Conservation (phyloP, 305 asterid genomes). For the Andrographis paniculata region DNA sequence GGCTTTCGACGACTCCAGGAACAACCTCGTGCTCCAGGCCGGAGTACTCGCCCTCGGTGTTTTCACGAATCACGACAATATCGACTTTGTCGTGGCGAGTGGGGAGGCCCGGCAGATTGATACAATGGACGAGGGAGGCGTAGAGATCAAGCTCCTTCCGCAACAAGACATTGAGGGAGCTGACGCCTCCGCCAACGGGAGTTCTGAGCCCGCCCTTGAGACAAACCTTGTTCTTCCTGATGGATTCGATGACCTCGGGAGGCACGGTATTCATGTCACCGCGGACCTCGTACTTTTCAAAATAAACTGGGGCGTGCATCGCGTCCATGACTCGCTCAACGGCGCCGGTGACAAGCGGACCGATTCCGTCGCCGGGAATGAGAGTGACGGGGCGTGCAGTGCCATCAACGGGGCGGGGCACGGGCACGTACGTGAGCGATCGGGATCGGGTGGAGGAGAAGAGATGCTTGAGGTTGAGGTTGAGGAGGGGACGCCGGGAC, state of each 20-base stretch:
- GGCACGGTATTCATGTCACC: conserved; percentile 87
- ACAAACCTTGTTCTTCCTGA: conserved; percentile 83
- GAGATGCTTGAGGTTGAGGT: conserved; percentile 36
- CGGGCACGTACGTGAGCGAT: conserved; percentile 47
- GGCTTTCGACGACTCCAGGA: conserved; percentile 98
- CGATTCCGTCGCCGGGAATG: conserved; percentile 92
- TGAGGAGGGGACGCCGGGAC: too few species aligned
- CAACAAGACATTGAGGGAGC: conserved; percentile 65
- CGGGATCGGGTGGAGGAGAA: conserved; percentile 21
- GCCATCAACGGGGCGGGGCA: conserved; percentile 91
- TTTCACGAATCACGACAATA: conserved; percentile 95
- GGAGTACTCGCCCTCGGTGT: conserved; percentile 92
- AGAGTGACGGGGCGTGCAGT: conserved; percentile 73
- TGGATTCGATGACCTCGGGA: conserved; percentile 61
- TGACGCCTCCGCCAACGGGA: conserved; percentile 95
- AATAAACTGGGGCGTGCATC: conserved; percentile 90
- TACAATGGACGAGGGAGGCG: conserved; percentile 85
- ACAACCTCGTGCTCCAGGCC: conserved; percentile 99
- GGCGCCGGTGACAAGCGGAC: conserved; percentile 87
- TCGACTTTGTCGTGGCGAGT: conserved; percentile 82
- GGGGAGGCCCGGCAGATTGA: conserved; percentile 66
- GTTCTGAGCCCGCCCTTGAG: conserved; percentile 86
- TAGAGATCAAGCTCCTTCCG: conserved; percentile 89
- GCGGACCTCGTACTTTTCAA: conserved; percentile 69
- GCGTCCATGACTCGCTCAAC: conserved; percentile 96